These are phyloP conservation scores for Cymbidium sinense DNA, from an alignment of 106 monocot species.

Conservation along the genomic window DNA sequence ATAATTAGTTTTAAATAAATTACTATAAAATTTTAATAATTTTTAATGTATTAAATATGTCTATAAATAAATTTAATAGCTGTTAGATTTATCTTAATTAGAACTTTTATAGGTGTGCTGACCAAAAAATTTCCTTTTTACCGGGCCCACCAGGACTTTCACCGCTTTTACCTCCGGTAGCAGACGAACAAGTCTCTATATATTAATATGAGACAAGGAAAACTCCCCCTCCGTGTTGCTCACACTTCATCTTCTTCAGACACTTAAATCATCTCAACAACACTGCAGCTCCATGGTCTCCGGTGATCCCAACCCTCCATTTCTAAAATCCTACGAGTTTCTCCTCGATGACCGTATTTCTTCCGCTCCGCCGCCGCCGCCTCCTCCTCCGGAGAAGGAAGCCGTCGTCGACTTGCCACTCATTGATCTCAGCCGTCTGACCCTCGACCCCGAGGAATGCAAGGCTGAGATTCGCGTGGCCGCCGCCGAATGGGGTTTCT, in stretches of 20 bases:
- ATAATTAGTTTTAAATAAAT: too few species aligned
- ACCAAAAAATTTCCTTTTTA: too few species aligned
- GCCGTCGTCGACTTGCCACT: constrained; percentile 21
- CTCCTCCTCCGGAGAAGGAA: neutral
- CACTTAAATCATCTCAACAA: too few species aligned
- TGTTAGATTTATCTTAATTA: too few species aligned
- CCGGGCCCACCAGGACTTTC: too few species aligned
- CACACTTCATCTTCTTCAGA: neutral
- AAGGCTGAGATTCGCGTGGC: constrained; percentile 18
- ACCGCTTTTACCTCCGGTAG: too few species aligned
- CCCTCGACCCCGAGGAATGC: constrained; percentile 4
- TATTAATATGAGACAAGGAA: too few species aligned
- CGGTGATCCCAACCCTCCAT: constrained; percentile 18
- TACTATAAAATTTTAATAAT: too few species aligned
- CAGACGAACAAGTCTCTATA: too few species aligned
- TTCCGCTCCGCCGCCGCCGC: neutral
- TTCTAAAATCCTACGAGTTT: constrained; percentile 18
- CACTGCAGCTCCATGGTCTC: neutral
- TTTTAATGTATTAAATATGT: too few species aligned
- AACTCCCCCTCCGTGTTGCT: neutral
- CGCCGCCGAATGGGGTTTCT: constrained; percentile 37
- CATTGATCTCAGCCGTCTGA: constrained; percentile 17
- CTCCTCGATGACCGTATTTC: constrained; percentile 5
- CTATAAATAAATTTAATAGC: too few species aligned
- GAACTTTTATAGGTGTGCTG: too few species aligned